Percentiles rank a stretch among this genome's conserved stretches.
phyloP scores from a whole-genome alignment of 2,329 filamentous ascomycete species.

The Fusarium poae region DNA sequence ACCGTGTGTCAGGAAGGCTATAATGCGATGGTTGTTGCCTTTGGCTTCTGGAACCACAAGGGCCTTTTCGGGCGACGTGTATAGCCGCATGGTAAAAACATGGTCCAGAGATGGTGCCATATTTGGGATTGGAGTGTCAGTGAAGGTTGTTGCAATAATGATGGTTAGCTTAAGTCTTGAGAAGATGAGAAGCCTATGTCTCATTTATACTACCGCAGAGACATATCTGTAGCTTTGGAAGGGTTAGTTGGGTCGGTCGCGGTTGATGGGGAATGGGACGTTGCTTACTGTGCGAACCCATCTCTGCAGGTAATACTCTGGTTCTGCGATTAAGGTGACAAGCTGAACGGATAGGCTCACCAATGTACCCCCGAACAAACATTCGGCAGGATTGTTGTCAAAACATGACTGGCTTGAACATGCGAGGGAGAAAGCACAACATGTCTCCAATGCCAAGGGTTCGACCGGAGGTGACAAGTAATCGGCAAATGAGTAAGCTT shows the following conservation, averaged over 20 bases:
- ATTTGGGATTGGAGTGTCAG: fast-evolving
- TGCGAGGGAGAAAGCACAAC: not conserved
- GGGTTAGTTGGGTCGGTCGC: not conserved
- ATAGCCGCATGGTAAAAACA: constrained; percentile 11
- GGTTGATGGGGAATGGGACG: fast-evolving
- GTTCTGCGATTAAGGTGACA: too few species aligned
- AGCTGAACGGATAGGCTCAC: not conserved
- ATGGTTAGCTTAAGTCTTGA: not conserved
- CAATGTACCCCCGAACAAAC: not conserved
- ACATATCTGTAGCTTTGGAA: too few species aligned
- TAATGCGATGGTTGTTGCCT: constrained; percentile 6
- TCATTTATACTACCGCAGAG: not conserved
- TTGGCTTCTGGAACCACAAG: constrained; percentile 9
- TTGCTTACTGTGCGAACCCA: not conserved
- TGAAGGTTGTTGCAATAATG: not conserved
- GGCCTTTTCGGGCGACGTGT: not conserved
- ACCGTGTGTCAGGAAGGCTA: constrained; percentile 11
- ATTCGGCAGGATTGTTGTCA: fast-evolving
- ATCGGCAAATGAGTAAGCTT: not conserved
- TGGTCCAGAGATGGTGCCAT: constrained; percentile 12
- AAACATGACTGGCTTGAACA: not conserved
- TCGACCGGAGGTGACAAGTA: not conserved
- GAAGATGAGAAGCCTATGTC: not conserved
- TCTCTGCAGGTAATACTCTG: not conserved
- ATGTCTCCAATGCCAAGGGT: not conserved